Percentiles rank a stretch among this genome's conserved stretches.
phyloP scores from a whole-genome alignment of 2,329 filamentous ascomycete species.

The Tolypocladium ophioglossoides region DNA sequence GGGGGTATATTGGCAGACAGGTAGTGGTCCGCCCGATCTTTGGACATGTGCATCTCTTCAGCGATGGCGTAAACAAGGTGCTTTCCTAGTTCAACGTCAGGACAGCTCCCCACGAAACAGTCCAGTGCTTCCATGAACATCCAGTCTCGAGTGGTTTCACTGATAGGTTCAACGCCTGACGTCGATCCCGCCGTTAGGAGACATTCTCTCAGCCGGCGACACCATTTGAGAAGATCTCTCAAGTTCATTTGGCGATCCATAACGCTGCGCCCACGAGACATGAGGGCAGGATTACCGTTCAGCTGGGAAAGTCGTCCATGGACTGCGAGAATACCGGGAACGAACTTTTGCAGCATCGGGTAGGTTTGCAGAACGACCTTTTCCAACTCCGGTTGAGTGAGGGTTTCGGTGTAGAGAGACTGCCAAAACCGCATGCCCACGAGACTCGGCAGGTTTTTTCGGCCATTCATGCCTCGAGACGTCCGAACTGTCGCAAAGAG shows the following conservation, averaged over 20 bases:
- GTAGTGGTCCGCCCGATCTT: constrained; percentile 70
- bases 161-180: constrained; percentile 58
- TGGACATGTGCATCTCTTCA: constrained; percentile 77
- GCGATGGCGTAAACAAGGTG: constrained; percentile 62
- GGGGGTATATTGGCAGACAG: constrained; percentile 61
- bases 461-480: constrained; percentile 54
- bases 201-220: constrained; percentile 60
- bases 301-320: constrained; percentile 42
- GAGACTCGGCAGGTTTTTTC: constrained; percentile 59
- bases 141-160: constrained; percentile 62
- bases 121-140: constrained; percentile 93
- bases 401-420: constrained; percentile 56
- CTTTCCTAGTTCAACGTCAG: constrained; percentile 49
- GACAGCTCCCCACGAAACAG: constrained; percentile 77
- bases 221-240: constrained; percentile 87
- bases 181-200: constrained; percentile 51
- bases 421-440: constrained; percentile 85
- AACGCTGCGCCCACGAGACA: constrained; percentile 28
- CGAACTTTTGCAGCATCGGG: constrained; percentile 55
- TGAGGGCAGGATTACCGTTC: constrained; percentile 31
- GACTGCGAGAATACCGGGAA: constrained; percentile 47
- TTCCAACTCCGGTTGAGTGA: constrained; percentile 59
- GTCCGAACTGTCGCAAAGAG: constrained; percentile 88
- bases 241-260: constrained; percentile 50
- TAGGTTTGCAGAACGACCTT: constrained; percentile 63